Evolutionary conservation across 345 rosid species (phyloP).

Genomic region (Pugionium cornutum): DNA sequence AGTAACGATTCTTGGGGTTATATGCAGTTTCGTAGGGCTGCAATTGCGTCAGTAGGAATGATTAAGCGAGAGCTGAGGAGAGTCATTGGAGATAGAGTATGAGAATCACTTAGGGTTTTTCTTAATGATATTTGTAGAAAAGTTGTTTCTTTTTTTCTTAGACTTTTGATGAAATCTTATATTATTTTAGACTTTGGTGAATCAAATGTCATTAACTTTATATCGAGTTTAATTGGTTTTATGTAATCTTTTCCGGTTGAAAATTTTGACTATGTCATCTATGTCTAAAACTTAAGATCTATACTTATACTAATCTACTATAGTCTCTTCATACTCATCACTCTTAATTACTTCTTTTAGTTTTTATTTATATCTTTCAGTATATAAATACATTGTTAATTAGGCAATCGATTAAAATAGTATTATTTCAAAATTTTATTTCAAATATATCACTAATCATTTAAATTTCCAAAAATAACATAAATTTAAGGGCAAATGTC

Average conservation of each 20-base stretch:
- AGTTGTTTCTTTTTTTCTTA: not conserved
- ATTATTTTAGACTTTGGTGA: not conserved
- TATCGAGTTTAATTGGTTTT: constrained; percentile 9
- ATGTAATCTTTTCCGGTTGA: constrained; percentile 21
- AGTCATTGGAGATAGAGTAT: constrained; percentile 44
- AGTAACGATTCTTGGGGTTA: constrained; percentile 17
- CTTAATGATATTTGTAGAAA: constrained; percentile 7
- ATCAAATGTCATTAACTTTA: constrained; percentile 16
- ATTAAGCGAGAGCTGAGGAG: constrained; percentile 63
- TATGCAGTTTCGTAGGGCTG: constrained; percentile 64
- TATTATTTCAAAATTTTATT: too few species aligned
- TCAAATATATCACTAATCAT: too few species aligned
- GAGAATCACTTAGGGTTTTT: constrained; percentile 2
- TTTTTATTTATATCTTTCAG: too few species aligned
- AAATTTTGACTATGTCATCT: not conserved
- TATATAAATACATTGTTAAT: too few species aligned
- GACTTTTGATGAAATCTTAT: constrained; percentile 7
- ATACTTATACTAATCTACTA: too few species aligned
- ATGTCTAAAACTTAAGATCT: not conserved
- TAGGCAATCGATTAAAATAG: too few species aligned
- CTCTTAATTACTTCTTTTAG: too few species aligned
- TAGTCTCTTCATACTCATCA: too few species aligned
- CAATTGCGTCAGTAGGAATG: constrained; percentile 64
- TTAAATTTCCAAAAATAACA: too few species aligned
- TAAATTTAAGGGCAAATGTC: too few species aligned